phyloP scores from a whole-genome alignment of 768 basidiomycete species.

The Macrolepiota fuliginosa region DNA sequence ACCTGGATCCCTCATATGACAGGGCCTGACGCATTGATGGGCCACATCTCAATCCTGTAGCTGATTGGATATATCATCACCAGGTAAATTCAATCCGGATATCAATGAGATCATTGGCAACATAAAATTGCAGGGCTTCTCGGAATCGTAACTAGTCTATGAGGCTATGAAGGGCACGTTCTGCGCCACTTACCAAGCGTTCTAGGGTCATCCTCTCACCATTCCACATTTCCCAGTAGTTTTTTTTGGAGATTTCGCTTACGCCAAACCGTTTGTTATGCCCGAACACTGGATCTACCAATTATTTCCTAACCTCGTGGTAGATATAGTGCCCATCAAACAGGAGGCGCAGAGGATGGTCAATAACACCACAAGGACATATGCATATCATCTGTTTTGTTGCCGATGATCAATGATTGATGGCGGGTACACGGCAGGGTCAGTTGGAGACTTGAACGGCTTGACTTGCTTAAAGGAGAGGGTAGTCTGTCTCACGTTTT shows the following conservation, averaged over 20 bases:
- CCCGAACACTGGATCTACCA: neutral
- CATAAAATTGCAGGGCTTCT: constrained; percentile 2
- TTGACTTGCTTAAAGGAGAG: constrained; percentile 1
- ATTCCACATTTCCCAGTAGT: too few species aligned
- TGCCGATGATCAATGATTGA: neutral
- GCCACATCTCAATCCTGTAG: too few species aligned
- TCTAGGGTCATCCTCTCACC: too few species aligned
- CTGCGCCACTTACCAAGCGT: too few species aligned
- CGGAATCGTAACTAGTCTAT: neutral
- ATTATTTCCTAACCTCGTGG: neutral
- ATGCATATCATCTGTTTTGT: neutral
- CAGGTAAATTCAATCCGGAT: too few species aligned
- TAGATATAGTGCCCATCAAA: neutral
- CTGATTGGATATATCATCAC: too few species aligned
- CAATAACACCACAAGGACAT: neutral
- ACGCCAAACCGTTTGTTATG: neutral
- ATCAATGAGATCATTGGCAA: constrained; percentile 10
- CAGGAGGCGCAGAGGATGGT: neutral
- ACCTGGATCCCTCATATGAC: neutral
- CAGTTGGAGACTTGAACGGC: neutral
- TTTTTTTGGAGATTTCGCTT: too few species aligned
- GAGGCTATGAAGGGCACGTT: too few species aligned
- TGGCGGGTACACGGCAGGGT: neutral
- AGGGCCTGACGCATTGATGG: too few species aligned
- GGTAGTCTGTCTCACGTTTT: constrained; percentile 12